Percentiles rank a stretch among this genome's conserved stretches.
These are phyloP conservation scores for Sextonia rubra DNA, from an alignment of 164 flowering plant species.

Conservation along the genomic window DNA sequence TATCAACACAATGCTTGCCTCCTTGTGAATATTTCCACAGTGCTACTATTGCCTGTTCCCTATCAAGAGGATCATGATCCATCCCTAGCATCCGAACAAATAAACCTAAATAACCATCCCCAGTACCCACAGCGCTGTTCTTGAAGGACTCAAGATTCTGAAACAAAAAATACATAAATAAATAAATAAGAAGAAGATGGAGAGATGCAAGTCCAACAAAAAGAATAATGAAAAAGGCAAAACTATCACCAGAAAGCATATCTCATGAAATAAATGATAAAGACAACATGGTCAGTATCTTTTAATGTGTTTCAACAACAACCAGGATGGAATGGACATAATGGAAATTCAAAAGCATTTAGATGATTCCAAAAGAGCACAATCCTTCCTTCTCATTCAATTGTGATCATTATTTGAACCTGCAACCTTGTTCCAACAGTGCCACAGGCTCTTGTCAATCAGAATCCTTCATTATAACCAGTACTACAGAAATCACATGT, in stretches of 20 bases:
- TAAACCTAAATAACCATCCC: conserved; percentile 58
- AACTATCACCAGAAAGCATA: neutral
- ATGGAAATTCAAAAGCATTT: no score
- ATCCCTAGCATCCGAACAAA: conserved; percentile 84
- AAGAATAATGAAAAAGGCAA: neutral
- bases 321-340: no score
- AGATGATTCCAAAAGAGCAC: no score
- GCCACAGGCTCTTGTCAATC: no score
- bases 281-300: no score
- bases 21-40: conserved; percentile 81
- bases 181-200: neutral
- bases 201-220: neutral
- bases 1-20: conserved; percentile 67
- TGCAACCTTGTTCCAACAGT: no score
- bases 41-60: conserved; percentile 72
- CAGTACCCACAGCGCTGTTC: conserved; percentile 27
- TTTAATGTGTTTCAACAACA: no score
- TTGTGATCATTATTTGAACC: no score
- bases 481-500: no score
- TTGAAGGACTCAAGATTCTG: conserved; percentile 37
- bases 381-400: no score
- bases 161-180: conserved; percentile 6
- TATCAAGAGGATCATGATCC: conserved; percentile 70
- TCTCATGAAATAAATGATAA: no score
- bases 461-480: no score